Conservation (phyloP, 176 grass and related monocot genomes). For the Guadua angustifolia region DNA sequence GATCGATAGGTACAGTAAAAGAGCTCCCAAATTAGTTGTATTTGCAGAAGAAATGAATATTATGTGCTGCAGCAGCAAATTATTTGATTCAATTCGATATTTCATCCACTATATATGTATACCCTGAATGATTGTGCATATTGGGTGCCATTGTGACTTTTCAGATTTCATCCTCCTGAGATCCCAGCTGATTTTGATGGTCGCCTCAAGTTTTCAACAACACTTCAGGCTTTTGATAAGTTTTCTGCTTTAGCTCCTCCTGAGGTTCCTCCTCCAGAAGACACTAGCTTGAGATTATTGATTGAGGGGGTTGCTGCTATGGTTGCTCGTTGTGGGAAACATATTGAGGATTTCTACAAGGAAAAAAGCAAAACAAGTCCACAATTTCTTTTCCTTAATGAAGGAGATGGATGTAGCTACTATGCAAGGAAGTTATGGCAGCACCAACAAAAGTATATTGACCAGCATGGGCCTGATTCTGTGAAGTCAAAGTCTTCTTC, state of each 20-base stretch:
- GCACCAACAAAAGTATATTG: constrained; percentile 68
- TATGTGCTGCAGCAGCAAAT: background rate
- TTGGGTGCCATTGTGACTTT: constrained; percentile 34
- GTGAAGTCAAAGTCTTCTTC: constrained; percentile 55
- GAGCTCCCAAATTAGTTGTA: background rate
- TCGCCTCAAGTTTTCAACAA: constrained; percentile 73
- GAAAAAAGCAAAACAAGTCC: constrained; percentile 80
- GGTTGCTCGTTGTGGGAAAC: constrained; percentile 90
- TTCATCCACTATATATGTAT: background rate
- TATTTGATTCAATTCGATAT: constrained; percentile 14
- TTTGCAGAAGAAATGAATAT: background rate
- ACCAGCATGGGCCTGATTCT: constrained; percentile 47
- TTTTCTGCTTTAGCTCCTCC: constrained; percentile 64
- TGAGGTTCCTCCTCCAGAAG: constrained; percentile 80
- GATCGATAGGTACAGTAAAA: background rate
- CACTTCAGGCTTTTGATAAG: constrained; percentile 50
- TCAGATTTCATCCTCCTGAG: constrained; percentile 81
- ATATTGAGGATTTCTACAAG: constrained; percentile 94
- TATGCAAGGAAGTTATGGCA: constrained; percentile 92
- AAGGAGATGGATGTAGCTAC: constrained; percentile 80
- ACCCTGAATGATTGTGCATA: background rate
- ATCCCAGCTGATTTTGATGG: constrained; percentile 80
- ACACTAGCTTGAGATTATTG: constrained; percentile 68
- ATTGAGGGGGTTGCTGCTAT: constrained; percentile 86
- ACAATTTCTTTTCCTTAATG: constrained; percentile 76